Percentiles rank a stretch among this genome's conserved stretches.
phyloP scores from a whole-genome alignment of 257 asterid genomes.

The Solanum pimpinellifolium region DNA sequence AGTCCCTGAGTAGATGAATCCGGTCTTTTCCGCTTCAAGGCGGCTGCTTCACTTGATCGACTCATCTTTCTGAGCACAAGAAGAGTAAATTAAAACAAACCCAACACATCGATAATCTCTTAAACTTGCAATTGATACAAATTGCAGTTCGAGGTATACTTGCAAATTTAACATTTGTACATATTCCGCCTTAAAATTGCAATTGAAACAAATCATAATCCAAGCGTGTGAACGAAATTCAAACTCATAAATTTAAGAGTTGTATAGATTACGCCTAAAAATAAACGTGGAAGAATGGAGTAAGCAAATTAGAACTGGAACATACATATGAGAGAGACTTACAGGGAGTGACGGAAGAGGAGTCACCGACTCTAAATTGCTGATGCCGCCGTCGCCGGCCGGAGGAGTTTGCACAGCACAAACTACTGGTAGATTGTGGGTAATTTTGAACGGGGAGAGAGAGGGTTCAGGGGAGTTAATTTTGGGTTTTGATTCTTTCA shows the following conservation, averaged over 20 bases:
- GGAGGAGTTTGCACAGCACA: neutral
- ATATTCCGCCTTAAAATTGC: neutral
- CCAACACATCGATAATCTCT: neutral
- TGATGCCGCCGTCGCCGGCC: neutral
- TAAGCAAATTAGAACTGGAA: neutral
- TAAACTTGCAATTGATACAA: neutral
- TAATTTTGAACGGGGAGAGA: neutral
- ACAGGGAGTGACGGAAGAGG: neutral
- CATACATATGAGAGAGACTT: neutral
- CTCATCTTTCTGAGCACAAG: slow-evolving; percentile 10
- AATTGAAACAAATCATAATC: neutral
- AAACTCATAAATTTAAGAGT: neutral
- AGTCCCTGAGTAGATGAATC: slow-evolving; percentile 11
- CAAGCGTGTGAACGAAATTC: neutral
- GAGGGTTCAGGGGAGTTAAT: neutral
- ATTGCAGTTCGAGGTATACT: neutral
- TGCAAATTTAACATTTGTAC: neutral
- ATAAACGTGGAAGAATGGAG: neutral
- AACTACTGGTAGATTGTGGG: neutral
- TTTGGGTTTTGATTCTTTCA: neutral
- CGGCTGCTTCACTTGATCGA: neutral
- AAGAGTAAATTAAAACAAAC: neutral
- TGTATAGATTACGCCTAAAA: neutral
- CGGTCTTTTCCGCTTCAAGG: slow-evolving; percentile 44
- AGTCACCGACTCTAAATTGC: neutral